Percentiles rank a stretch among this genome's conserved stretches.
phyloP scores from a whole-genome alignment of 306 rosid species.

The Prunus padus region DNA sequence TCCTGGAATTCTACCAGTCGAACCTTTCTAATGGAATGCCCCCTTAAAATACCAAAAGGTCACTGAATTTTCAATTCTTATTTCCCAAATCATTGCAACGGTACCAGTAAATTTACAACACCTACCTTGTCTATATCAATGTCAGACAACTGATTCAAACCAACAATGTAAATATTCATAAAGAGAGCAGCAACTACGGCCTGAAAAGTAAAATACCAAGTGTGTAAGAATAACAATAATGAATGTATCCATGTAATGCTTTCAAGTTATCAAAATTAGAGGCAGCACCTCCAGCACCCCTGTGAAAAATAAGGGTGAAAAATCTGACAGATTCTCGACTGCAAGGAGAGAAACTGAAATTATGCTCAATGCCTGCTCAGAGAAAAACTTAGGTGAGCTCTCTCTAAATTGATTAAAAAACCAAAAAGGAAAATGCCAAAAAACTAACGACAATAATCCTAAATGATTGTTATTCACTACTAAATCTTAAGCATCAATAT shows the following conservation, averaged over 20 bases:
- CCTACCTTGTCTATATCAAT: constrained; percentile 91
- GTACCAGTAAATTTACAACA: constrained; percentile 16
- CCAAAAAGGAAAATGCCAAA: not conserved
- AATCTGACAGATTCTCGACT: constrained; percentile 62
- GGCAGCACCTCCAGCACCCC: constrained; percentile 78
- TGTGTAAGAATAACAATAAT: constrained; percentile 3
- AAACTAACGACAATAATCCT: not conserved
- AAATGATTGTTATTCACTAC: constrained; percentile 5
- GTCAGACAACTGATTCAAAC: constrained; percentile 89
- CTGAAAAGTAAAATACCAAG: constrained; percentile 47
- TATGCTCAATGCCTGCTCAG: constrained; percentile 82
- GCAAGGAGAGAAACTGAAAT: constrained; percentile 92
- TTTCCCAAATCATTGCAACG: constrained; percentile 7
- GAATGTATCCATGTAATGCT: not conserved
- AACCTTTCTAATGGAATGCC: not conserved
- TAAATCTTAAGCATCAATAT: not conserved
- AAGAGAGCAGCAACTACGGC: constrained; percentile 89
- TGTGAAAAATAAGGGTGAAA: constrained; percentile 77
- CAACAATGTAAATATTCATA: constrained; percentile 91
- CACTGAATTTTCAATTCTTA: not conserved
- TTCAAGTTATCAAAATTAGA: constrained; percentile 19
- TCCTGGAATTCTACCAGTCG: not conserved
- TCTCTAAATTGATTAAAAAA: constrained; percentile 14
- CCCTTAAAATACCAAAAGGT: not conserved
- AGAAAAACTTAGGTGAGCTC: constrained; percentile 26